Evolutionary conservation across 2,329 filamentous ascomycete genomes (phyloP).

Genomic region (Exserohilum rostratum): DNA sequence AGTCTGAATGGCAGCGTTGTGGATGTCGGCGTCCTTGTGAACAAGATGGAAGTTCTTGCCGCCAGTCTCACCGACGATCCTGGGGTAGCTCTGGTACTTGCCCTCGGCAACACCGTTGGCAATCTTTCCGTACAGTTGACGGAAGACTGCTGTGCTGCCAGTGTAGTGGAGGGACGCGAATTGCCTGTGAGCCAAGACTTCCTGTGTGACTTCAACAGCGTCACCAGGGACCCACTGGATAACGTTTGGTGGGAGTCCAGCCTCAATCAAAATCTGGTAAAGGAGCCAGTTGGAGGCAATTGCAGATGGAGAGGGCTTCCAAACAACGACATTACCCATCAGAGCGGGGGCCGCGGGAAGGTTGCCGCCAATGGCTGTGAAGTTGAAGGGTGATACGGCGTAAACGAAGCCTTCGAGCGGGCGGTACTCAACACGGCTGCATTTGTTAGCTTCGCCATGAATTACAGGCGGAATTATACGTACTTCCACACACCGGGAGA

Average conservation of each 20-base stretch:
- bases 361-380: slow-evolving; percentile 92
- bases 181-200: slow-evolving; percentile 75
- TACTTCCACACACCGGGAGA: slow-evolving; percentile 84
- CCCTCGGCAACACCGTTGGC: slow-evolving; percentile 80
- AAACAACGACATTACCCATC: slow-evolving; percentile 92
- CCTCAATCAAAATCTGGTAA: slow-evolving; percentile 88
- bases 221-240: slow-evolving; percentile 94
- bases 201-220: slow-evolving; percentile 80
- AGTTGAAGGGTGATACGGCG: slow-evolving; percentile 94
- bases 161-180: slow-evolving; percentile 96
- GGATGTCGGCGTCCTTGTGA: slow-evolving; percentile 76
- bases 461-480: slow-evolving; percentile 19
- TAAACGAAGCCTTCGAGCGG: slow-evolving; percentile 95
- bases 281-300: slow-evolving; percentile 91
- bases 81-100: slow-evolving; percentile 82
- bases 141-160: slow-evolving; percentile 90
- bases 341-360: slow-evolving; percentile 81
- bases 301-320: slow-evolving; percentile 92
- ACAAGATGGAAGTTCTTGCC: slow-evolving; percentile 94
- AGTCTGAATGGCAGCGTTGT: slow-evolving; percentile 80
- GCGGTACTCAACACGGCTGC: slow-evolving; percentile 78
- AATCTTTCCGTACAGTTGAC: slow-evolving; percentile 84
- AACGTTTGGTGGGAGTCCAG: slow-evolving; percentile 85
- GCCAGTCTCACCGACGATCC: slow-evolving; percentile 88
- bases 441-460: slow-evolving; percentile 23